Conservation (phyloP, 2,329 filamentous ascomycete species). For the Thermoascus crustaceus region DNA sequence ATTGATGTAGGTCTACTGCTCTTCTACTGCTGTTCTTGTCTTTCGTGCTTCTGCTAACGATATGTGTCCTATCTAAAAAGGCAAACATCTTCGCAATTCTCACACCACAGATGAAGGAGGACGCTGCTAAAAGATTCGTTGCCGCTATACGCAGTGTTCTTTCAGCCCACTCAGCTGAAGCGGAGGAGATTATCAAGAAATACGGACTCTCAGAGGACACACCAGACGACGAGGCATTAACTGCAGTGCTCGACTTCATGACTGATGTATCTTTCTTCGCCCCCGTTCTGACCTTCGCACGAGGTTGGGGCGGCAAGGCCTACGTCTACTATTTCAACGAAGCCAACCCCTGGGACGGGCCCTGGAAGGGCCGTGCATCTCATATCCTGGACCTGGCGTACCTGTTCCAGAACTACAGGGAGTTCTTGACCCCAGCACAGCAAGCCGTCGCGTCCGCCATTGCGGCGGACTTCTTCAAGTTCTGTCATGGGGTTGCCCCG, state of each 20-base stretch:
- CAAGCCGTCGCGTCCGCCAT: conserved; percentile 23
- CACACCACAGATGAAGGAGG: conserved; percentile 14
- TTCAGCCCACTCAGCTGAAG: conserved; percentile 15
- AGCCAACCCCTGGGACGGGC: conserved; percentile 40
- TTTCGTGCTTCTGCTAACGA: conserved; percentile 4
- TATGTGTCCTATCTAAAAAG: conserved; percentile 15
- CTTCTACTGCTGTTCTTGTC: not conserved
- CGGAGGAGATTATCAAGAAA: conserved; percentile 23
- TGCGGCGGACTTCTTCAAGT: conserved; percentile 32
- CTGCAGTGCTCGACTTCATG: conserved; percentile 35
- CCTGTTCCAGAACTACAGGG: conserved; percentile 41
- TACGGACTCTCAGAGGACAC: conserved; percentile 34
- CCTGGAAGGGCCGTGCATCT: conserved; percentile 30
- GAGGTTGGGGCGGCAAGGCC: conserved; percentile 24
- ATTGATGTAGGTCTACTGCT: conserved; percentile 34
- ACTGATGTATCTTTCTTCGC: conserved; percentile 42
- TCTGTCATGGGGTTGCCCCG: conserved; percentile 29
- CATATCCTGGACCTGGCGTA: conserved; percentile 42
- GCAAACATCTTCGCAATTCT: conserved; percentile 23
- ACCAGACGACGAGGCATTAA: conserved; percentile 35
- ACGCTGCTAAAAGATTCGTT: conserved; percentile 17
- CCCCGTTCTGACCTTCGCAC: conserved; percentile 34
- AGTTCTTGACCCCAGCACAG: conserved; percentile 28
- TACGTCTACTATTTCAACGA: conserved; percentile 42
- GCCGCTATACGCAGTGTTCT: conserved; percentile 14